Percentiles rank a stretch among this genome's conserved stretches.
Conservation (phyloP, 495 filamentous ascomycete genomes). For the Daldinia concentrica region DNA sequence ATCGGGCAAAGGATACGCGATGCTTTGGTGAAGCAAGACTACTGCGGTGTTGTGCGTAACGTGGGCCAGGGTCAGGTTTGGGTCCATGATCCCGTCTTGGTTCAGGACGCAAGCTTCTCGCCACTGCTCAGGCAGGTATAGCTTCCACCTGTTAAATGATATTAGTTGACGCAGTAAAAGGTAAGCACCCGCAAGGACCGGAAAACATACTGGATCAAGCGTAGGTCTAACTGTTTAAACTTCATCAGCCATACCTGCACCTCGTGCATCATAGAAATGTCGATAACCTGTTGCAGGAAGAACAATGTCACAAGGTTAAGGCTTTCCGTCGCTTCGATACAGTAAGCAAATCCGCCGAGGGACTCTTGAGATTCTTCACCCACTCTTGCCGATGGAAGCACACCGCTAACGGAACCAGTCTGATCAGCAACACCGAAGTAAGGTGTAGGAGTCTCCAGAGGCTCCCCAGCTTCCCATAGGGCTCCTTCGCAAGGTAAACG, state of each 20-base stretch:
- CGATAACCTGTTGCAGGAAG: slow-evolving; percentile 53
- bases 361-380: not conserved
- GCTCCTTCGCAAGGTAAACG: not conserved
- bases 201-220: not conserved
- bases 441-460: not conserved
- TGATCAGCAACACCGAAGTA: not conserved
- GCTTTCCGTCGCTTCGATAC: not conserved
- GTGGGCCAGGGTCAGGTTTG: slow-evolving; percentile 47
- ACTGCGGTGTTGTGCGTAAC: slow-evolving; percentile 59
- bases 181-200: not conserved
- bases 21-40: slow-evolving; percentile 57
- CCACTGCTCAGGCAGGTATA: not conserved
- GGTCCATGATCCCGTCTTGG: not conserved
- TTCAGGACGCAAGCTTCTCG: not conserved
- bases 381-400: not conserved
- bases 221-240: slow-evolving; percentile 48
- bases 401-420: not conserved
- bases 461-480: not conserved
- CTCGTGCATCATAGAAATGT: slow-evolving; percentile 46
- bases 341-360: not conserved
- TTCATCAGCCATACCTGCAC: slow-evolving; percentile 54
- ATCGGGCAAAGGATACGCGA: slow-evolving; percentile 53
- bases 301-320: slow-evolving; percentile 47
- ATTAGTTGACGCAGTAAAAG: not conserved
- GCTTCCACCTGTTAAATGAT: not conserved